A percentile compares a stretch with the other conserved stretches of the same genome.
Conservation (phyloP, 495 filamentous ascomycete genomes). For the Penicillium soppii region DNA sequence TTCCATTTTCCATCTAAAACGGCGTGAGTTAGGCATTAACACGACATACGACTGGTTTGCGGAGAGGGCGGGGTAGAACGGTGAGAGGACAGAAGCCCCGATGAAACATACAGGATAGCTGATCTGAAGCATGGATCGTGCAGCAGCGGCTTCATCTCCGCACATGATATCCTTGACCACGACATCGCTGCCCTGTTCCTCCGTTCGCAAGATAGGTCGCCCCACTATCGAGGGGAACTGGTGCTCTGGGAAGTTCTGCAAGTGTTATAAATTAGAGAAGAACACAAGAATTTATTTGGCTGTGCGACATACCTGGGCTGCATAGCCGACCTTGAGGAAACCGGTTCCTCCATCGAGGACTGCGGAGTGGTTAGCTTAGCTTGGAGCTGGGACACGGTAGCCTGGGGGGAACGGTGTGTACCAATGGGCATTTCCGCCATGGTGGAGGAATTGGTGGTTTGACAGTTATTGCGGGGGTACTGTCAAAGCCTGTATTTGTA, state of each 20-base stretch:
- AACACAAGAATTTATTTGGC: slow-evolving; percentile 4
- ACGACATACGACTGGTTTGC: slow-evolving; percentile 20
- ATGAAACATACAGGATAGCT: slow-evolving; percentile 74
- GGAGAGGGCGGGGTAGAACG: slow-evolving; percentile 25
- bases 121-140: slow-evolving; percentile 95
- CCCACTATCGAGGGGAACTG: slow-evolving; percentile 99
- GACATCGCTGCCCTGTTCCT: slow-evolving; percentile 76
- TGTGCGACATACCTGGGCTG: slow-evolving; percentile 63
- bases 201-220: slow-evolving; percentile 92
- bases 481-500: not conserved
- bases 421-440: slow-evolving; percentile 77
- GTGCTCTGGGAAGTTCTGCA: slow-evolving; percentile 94
- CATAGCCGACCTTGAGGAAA: slow-evolving; percentile 99
- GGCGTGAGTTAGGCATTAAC: slow-evolving; percentile 23
- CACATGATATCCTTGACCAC: slow-evolving; percentile 99
- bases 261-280: slow-evolving; percentile 8
- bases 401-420: slow-evolving; percentile 35
- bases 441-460: slow-evolving; percentile 23
- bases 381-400: slow-evolving; percentile 28
- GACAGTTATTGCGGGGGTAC: not conserved
- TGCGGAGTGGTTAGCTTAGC: slow-evolving; percentile 44
- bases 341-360: slow-evolving; percentile 99
- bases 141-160: slow-evolving; percentile 95
- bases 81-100: slow-evolving; percentile 8
- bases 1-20: slow-evolving; percentile 93